Base-by-base conservation (phyloP, 192 early-diverging fungal species). In the Coemansia sp. region DNA sequence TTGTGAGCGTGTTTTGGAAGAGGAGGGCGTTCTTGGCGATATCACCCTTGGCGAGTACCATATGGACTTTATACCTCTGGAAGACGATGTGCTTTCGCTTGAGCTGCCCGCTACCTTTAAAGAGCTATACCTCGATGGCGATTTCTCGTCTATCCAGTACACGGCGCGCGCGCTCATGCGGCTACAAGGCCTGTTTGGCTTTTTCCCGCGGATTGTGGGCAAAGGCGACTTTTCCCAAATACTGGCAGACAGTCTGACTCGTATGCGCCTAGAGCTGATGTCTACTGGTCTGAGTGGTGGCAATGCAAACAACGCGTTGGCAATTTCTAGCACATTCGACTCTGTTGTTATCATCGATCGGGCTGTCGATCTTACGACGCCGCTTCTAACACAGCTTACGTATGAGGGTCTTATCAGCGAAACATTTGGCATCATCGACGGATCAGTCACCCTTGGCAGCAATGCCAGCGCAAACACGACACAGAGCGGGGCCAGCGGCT, bases 351-450 rank as follows among this genome's bases (percentile, higher is more conserved):
- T 99, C 16, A 85, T 99, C 39, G 97, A 99, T 64, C 85, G 96
- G 2, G 86, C 84, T 23, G 93, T 95, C 4, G 97, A 99, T 71
- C 64, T 96, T 46, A 82, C 94, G 34, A 97, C 95, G 4, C 96
- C 95, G 9, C 75, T 99, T 33, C 91, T 94, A 66, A 99, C 95
- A 0, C 94, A 96, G 72, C 83, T 98, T 61, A 98, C 97, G 0
- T 99, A 98, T 74, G 93, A 98, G 79, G 97, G 97, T 4, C 81
- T 99, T 23, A 88, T 99, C 63, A 95, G 97, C 76, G 97, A 99
- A 73, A 84, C 91, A 9, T 95, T 92, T 67, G 90, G 91, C 7
- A 95, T 99, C 39, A 73, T 79, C 29, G 82, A 77, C 67, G 75
- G 80, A 20, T 66, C 68, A 0, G 58, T 82, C 49, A 45, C 69